Conservation (phyloP, 768 basidiomycete species). For the Suillus plorans region DNA sequence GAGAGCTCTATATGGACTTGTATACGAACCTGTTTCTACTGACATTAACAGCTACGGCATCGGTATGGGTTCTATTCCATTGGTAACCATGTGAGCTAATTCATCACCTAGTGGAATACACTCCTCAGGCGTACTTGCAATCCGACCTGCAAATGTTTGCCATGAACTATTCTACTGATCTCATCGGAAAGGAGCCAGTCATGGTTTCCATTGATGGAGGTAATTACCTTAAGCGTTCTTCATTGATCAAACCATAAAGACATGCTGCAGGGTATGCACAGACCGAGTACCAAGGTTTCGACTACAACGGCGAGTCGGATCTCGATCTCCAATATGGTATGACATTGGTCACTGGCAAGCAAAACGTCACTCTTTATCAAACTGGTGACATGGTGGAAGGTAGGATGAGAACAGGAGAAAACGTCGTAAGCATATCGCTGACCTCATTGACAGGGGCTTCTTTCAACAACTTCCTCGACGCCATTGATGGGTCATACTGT, state of each 20-base stretch:
- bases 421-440: neutral
- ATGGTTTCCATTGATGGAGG: slow-evolving; percentile 38
- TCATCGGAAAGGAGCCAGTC: slow-evolving; percentile 25
- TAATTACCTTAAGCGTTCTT: slow-evolving; percentile 9
- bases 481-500: slow-evolving; percentile 46
- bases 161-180: slow-evolving; percentile 20
- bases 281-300: slow-evolving; percentile 36
- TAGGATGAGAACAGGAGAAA: slow-evolving; percentile 9
- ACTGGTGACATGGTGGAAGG: slow-evolving; percentile 44
- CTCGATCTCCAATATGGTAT: slow-evolving; percentile 59
- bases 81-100: neutral
- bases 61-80: slow-evolving; percentile 16
- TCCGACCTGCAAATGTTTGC: slow-evolving; percentile 36
- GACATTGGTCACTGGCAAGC: slow-evolving; percentile 42
- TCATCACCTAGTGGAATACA: slow-evolving; percentile 31
- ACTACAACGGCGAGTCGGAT: slow-evolving; percentile 53
- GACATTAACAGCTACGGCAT: slow-evolving; percentile 34
- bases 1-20: slow-evolving; percentile 23
- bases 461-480: slow-evolving; percentile 48
- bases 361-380: slow-evolving; percentile 43
- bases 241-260: slow-evolving; percentile 4
- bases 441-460: slow-evolving; percentile 34
- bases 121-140: slow-evolving; percentile 29
- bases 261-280: slow-evolving; percentile 24
- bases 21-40: slow-evolving; percentile 23